These are phyloP conservation scores for Lumnitzera racemosa DNA, from an alignment of 345 rosid species.

Conservation along the genomic window DNA sequence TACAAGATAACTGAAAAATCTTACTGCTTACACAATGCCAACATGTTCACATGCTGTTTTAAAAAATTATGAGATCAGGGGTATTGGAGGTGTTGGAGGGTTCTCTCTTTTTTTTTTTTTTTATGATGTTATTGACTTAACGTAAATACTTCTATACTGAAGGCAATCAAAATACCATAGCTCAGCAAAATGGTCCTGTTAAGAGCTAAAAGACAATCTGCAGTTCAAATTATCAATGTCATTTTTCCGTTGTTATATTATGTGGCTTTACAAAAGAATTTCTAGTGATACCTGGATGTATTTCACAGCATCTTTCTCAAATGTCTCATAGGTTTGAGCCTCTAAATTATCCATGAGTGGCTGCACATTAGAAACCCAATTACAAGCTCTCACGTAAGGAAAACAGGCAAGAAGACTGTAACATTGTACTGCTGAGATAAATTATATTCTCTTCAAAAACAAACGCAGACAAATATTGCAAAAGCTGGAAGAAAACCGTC, in stretches of 20 bases:
- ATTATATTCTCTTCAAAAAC: background rate
- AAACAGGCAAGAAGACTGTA: background rate
- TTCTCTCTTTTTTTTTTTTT: too few species aligned
- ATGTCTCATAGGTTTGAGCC: constrained; percentile 98
- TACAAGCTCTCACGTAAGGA: background rate
- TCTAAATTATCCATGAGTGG: constrained; percentile 99
- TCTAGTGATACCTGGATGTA: constrained; percentile 64
- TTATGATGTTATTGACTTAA: too few species aligned
- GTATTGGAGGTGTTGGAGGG: too few species aligned
- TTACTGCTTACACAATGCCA: too few species aligned
- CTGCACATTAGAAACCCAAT: constrained; percentile 30
- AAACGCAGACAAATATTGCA: background rate
- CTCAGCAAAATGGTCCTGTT: too few species aligned
- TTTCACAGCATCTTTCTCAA: constrained; percentile 87
- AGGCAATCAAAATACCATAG: too few species aligned
- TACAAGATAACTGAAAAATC: too few species aligned
- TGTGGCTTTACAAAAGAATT: background rate
- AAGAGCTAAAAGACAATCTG: background rate
- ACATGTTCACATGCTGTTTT: too few species aligned
- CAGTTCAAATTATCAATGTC: background rate
- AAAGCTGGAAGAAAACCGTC: background rate
- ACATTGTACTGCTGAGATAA: background rate
- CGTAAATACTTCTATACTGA: too few species aligned
- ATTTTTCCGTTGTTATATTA: background rate
- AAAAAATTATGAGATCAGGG: too few species aligned